Base-by-base conservation (phyloP, 108 stramenopile species). In the Fistulifera solaris region DNA sequence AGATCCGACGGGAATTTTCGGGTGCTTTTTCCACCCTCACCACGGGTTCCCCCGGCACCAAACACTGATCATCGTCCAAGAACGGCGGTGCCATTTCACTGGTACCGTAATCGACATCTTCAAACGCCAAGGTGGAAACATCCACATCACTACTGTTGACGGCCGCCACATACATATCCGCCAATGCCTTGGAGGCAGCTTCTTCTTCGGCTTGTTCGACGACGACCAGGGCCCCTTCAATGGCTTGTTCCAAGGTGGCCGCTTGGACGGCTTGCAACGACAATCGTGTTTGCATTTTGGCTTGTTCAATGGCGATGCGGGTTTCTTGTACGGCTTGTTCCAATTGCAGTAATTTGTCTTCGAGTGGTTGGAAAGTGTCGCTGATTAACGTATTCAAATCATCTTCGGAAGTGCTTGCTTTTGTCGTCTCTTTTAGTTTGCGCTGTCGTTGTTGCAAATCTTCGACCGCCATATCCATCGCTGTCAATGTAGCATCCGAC, bases 11-110 rank as follows among this genome's bases (percentile, higher is more conserved):
- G 0, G 85, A 82, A 65, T 94, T 94, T 48, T 84, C 76, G 13
- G 93, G 87, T 51, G 93, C 93, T 58, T 77, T 85, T 58, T 94
- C 88, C 14, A 94, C 80, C 0, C 88, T 65, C 1, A 87, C 83
- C 8, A 87, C 63, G 12, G 88, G 84, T 60, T 94, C 93, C 19
- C 85, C 87, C 0, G 85, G 85, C 0, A 94, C 65, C 41, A 94
- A 55, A 66, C 92, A 94, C 19, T 78, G 61, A 48, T 89, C 81
- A 40, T 85, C 81, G 54, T 70, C 71, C 27, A 93, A 66, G 62
- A 87, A 83, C 0, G 86, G 83, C 27, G 80, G 77, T 28, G 83
- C 73, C 89, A 86, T 90, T 56, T 84, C 84, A 24, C 70, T 76
- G 26, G 74, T 55, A 8, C 61, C 54, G 49, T 75, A 90, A 52